Percentiles rank a stretch among this genome's conserved stretches.
phyloP scores from a whole-genome alignment of 2,329 filamentous ascomycete species.

The Canariomyces notabilis region DNA sequence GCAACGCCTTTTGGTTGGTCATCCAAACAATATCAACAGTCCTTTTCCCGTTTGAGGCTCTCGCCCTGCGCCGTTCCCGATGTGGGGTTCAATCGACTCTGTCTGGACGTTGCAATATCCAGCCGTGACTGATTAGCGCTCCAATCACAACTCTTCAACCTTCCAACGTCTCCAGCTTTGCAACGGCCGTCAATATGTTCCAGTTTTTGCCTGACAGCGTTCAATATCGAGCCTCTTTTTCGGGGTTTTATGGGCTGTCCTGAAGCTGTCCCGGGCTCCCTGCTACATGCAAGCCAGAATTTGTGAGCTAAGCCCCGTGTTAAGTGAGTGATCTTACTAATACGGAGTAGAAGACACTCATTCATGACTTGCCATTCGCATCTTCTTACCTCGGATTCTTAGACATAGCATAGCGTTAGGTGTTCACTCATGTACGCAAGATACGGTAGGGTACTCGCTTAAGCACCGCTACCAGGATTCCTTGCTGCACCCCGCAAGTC shows the following conservation, averaged over 20 bases:
- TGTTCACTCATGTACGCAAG: no score
- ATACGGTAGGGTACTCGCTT: slow-evolving; percentile 16
- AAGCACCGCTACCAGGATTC: slow-evolving; percentile 1
- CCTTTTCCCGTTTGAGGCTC: background rate
- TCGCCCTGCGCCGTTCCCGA: no score
- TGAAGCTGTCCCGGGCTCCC: background rate
- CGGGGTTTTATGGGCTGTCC: background rate
- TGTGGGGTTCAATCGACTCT: background rate
- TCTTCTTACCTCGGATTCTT: no score
- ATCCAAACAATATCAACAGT: no score
- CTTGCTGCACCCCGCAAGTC: slow-evolving; percentile 20
- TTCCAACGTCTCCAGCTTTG: slow-evolving; percentile 3
- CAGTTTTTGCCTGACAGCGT: background rate
- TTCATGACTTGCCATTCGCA: no score
- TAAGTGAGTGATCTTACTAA: no score
- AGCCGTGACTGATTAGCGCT: slow-evolving; percentile 8
- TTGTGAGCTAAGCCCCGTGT: background rate
- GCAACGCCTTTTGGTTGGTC: no score
- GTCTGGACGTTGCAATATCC: slow-evolving; percentile 10
- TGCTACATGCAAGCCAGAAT: background rate
- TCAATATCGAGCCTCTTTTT: slow-evolving; percentile 7
- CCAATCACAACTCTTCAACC: slow-evolving; percentile 11
- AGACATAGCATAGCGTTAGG: no score
- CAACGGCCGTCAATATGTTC: background rate
- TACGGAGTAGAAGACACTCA: no score